A percentile compares a stretch with the other conserved stretches of the same genome.
Evolutionary conservation across 768 basidiomycete genomes (phyloP).

Genomic region (Serendipita sp.): DNA sequence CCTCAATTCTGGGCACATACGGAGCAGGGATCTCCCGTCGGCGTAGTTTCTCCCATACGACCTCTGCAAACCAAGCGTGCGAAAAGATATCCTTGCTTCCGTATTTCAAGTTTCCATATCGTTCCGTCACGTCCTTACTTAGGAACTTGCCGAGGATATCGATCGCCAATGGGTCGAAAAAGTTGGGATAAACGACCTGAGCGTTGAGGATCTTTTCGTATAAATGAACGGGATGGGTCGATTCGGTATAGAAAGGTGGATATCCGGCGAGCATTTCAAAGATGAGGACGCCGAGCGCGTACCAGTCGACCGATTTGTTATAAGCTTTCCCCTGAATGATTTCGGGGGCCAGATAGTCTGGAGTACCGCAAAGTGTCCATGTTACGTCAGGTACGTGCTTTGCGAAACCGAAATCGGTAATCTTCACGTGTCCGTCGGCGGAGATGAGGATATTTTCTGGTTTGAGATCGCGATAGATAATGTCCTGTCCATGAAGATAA

Average conservation of each 20-base stretch:
- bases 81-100: constrained; percentile 85
- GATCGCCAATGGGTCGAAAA: constrained; percentile 58
- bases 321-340: constrained; percentile 30
- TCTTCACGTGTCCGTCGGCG: constrained; percentile 91
- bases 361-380: constrained; percentile 92
- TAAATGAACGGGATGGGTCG: constrained; percentile 58
- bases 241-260: constrained; percentile 80
- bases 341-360: constrained; percentile 95
- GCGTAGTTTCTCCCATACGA: constrained; percentile 65
- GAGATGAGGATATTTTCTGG: constrained; percentile 93
- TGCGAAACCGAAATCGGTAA: constrained; percentile 94
- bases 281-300: constrained; percentile 90
- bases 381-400: constrained; percentile 77
- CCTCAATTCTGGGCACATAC: constrained; percentile 78
- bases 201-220: constrained; percentile 87
- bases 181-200: constrained; percentile 63
- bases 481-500: constrained; percentile 70
- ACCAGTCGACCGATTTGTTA: constrained; percentile 97
- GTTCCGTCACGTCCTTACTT: constrained; percentile 73
- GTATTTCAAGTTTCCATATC: constrained; percentile 78
- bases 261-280: constrained; percentile 97
- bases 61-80: constrained; percentile 89
- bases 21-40: constrained; percentile 85
- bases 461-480: constrained; percentile 95
- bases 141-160: constrained; percentile 85